Base-by-base conservation (phyloP, 2,329 filamentous ascomycete species). In the Xylariales sp. region DNA sequence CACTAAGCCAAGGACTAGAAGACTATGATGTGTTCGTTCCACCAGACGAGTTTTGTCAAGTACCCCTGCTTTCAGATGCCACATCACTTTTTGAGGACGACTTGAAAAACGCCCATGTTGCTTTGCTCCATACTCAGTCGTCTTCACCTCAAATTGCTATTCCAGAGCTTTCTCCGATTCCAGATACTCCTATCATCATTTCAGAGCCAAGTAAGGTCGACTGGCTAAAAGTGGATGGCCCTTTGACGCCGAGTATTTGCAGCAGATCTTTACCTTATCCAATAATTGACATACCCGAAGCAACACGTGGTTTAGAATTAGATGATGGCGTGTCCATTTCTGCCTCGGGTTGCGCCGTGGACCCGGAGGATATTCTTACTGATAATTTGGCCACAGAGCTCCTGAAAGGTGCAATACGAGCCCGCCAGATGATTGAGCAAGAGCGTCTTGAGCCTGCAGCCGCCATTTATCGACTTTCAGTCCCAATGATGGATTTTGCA, bases 401-500 rank as follows among this genome's bases (percentile, higher is more conserved):
- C 24, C 35, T 48, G 16, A 40, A 51, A 18, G 39, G 37, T 23
- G 44, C 47, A 4, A 23, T 16, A 20, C 17, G 19, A 4, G 38
- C 46, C 7, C 40, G 33, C 25, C 48, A 41, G 43, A 42, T 17
- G 5, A 41, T 56, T 20, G 51, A 55, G 16, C 56, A 58, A 30
- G 54, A 60, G 25, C 45, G 43, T 10, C 43, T 58, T 15, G 48
- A 53, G 19, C 41, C 45, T 19, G 43, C 43, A 29, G 50, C 50
- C 40, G 51, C 55, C 11, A 40, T 50, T 14, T 52, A 53, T 29
- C 47, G 56, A 36, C 40, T 56, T 19, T 40, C 49, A 24, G 47
- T 56, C 16, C 56, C 56, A 4, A 30, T 43, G 13, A 45, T 54
- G 43, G 53, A 59, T 24, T 58, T 57, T 40, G 48, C 47, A 4